Base-by-base conservation (phyloP, 805 yeast species). In the Candida insectalens region DNA sequence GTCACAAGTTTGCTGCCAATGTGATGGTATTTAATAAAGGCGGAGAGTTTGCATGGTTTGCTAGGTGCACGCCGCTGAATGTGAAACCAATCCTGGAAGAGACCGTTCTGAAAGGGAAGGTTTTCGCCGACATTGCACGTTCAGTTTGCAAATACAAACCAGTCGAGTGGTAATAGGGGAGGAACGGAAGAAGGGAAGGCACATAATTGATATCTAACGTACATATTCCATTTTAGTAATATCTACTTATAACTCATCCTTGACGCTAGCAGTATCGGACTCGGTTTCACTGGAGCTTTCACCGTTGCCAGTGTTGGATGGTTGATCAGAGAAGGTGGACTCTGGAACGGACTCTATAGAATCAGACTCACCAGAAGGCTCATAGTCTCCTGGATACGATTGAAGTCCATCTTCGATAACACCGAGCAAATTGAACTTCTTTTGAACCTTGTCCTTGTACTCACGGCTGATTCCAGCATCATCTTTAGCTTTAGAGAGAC, bases 1-100 rank as follows among this genome's bases (percentile, higher is more conserved):
- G 97, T 4, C 98, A 89, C 59, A 92, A 92, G 55, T 92, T 65
- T 57, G 85, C 92, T 1, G 96, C 96, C 2, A 89, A 89, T 53
- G 82, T 84, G 3, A 67, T 85, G 33, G 71, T 89, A 12, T 87
- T 85, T 51, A 59, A 76, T 42, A 75, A 69, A 42, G 60, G 71
- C 8, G 94, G 92, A 5, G 82, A 83, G 43, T 76, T 78, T 37
- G 71, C 87, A 19, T 87, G 96, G 96, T 62, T 84, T 50, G 98
- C 94, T 1, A 68, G 89, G 40, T 79, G 94, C 36, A 66, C 72
- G 3, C 97, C 97, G 4, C 65, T 67, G 33, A 83, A 84, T 47
- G 82, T 79, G 17, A 67, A 69, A 36, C 78, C 82, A 2, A 74
- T 89, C 8, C 69, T 84, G 6, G 83, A 84, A 34, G 82, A 85